A percentile compares a stretch with the other conserved stretches of the same genome.
Evolutionary conservation across 345 rosid species (phyloP).

Genomic region (Clausena lansium): DNA sequence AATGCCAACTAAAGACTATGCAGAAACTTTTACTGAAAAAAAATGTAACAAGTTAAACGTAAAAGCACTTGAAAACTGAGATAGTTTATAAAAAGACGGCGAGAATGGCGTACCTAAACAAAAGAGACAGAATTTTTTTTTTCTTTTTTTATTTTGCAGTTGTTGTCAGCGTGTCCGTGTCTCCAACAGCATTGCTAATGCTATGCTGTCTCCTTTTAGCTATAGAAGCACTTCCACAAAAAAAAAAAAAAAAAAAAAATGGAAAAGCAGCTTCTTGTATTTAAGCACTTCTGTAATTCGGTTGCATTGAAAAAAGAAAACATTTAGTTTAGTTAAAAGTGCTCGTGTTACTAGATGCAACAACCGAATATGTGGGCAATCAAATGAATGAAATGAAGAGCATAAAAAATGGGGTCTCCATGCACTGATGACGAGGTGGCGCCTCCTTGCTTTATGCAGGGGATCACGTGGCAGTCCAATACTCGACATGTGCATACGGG

Average conservation of each 20-base stretch:
- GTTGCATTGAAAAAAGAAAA: not conserved
- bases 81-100: not conserved
- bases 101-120: not conserved
- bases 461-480: not conserved
- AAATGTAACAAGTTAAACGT: not conserved
- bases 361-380: not conserved
- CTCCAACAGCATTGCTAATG: not conserved
- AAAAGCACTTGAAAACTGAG: not conserved
- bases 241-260: too few relatives aligned
- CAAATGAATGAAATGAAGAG: not conserved
- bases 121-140: not conserved
- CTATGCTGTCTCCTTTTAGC: not conserved
- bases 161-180: not conserved
- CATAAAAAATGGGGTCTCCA: too few relatives aligned
- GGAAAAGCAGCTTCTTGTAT: not conserved
- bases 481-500: not conserved
- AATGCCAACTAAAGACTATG: too few relatives aligned
- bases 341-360: not conserved
- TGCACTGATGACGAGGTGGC: too few relatives aligned
- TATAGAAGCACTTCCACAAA: not conserved
- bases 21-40: too few relatives aligned
- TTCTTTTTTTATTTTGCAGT: too few relatives aligned
- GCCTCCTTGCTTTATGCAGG: not conserved
- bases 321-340: not conserved
- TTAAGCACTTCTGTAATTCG: not conserved